Evolutionary conservation across 805 yeast species (phyloP), one percentile per base, ranked within the genome.

Genomic region (Sugiyamaella boreocaroliniensis): DNA sequence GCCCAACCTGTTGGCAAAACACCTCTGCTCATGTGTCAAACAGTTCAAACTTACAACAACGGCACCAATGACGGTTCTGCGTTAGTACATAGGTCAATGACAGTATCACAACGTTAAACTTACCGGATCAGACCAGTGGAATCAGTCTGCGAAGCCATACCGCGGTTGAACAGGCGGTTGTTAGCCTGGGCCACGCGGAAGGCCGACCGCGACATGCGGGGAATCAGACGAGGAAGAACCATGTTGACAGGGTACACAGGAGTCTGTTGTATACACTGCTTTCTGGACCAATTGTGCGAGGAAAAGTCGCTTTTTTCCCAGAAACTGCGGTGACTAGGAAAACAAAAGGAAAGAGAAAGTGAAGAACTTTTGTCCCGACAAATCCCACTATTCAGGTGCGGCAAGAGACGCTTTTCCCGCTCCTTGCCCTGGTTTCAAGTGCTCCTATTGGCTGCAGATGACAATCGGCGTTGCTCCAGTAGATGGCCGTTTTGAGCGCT

Each of bases 51-150:
- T 57, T 64, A 64, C 96, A 77, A 89, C 97, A 77, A 89, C 92
- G 80, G 97, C 97, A 89, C 97, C 97, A 74, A 89, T 89, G 70
- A 89, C 97, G 67, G 97, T 92, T 81, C 96, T 85, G 67, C 15
- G 34, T 32, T 32, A 32, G 37, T 32, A 32, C 11, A 32, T 4
- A 32, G 37, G 4, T 32, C 37, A 32, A 32, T 32, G 37, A 32
- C 10, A n/a, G 8, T 48, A 34, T 9, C 32, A 45, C 18, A 26
- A 16, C 32, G 32, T 19, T 26, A 58, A 67, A 84, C 90, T 73
- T 82, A 85, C 90, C 87, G 87, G 69, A 89, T 89, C 74, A 86
- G 85, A 81, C 97, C 97, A 50, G 57, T 53, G 45, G 55, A 71
- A 68, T 86, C 80, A 64, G 89, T 83, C 69, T 88, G 85, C 67